These are phyloP conservation scores for Hyphodiscus hymeniophilus DNA, from an alignment of 495 filamentous ascomycete genomes.

Conservation along the genomic window DNA sequence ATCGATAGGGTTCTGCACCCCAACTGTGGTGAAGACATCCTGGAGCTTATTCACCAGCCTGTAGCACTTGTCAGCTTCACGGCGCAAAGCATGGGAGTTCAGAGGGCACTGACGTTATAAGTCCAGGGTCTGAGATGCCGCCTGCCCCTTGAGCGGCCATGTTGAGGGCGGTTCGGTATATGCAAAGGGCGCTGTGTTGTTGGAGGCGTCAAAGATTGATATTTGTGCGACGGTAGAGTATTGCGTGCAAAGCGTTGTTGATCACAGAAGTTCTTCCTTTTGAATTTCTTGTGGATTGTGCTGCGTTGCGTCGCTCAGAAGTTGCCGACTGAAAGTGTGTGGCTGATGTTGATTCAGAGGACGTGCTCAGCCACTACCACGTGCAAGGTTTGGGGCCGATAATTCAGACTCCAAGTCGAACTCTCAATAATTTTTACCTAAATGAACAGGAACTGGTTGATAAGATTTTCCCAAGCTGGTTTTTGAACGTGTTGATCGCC, in stretches of 20 bases:
- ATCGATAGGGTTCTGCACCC: conserved; percentile 98
- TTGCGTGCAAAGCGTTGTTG: not conserved
- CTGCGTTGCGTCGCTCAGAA: not conserved
- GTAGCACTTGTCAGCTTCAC: conserved; percentile 21
- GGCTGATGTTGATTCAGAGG: not conserved
- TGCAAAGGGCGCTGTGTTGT: not conserved
- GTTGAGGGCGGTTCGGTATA: not conserved
- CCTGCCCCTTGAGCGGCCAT: conserved; percentile 30
- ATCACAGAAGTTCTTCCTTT: not conserved
- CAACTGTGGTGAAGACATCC: conserved; percentile 98
- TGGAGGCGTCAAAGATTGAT: not conserved
- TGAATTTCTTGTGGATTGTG: not conserved
- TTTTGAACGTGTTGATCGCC: not conserved
- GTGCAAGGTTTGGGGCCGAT: too few species aligned
- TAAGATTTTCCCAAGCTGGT: too few species aligned
- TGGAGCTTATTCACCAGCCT: conserved; percentile 99
- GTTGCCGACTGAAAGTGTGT: not conserved
- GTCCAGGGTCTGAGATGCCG: conserved; percentile 50
- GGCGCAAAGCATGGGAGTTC: conserved; percentile 17
- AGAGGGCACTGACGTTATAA: conserved; percentile 42
- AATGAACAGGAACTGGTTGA: too few species aligned
- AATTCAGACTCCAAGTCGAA: too few species aligned
- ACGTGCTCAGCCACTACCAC: too few species aligned
- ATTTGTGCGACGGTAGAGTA: not conserved
- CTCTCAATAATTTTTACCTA: too few species aligned